phyloP scores from a whole-genome alignment of 2,329 filamentous ascomycete species.

The Zopfia rhizophila region DNA sequence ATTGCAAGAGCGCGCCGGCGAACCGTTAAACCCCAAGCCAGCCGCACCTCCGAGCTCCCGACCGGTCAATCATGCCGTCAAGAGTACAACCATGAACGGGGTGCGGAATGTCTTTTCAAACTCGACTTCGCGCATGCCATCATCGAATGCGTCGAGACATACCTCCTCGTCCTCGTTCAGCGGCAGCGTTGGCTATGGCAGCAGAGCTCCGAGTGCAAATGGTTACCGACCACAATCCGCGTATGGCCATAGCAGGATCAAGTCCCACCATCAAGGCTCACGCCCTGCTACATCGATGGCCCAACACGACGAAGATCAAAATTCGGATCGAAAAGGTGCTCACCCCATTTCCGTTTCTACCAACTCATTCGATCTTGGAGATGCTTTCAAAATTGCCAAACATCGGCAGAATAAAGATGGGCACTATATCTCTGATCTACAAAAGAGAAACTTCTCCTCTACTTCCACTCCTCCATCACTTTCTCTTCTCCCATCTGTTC shows the following conservation, averaged over 20 bases:
- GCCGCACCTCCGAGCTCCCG: conserved; percentile 56
- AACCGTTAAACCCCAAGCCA: conserved; percentile 56
- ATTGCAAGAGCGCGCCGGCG: conserved; percentile 59
- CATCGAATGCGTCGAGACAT: conserved; percentile 55
- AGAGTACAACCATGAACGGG: conserved; percentile 57
- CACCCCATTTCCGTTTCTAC: conserved; percentile 53
- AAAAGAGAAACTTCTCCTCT: conserved; percentile 22
- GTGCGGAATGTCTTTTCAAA: conserved; percentile 44
- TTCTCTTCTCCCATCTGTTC: conserved; percentile 37
- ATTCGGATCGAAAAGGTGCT: conserved; percentile 59
- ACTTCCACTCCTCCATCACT: conserved; percentile 29
- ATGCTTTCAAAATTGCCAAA: conserved; percentile 44
- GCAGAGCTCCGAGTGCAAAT: conserved; percentile 56
- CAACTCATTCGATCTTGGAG: conserved; percentile 32
- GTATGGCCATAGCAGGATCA: conserved; percentile 61
- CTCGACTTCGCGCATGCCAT: conserved; percentile 54
- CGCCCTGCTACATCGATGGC: conserved; percentile 53
- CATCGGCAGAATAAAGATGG: conserved; percentile 30
- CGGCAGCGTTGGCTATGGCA: conserved; percentile 66
- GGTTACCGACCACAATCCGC: conserved; percentile 60
- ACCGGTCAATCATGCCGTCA: conserved; percentile 54
- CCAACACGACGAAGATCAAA: conserved; percentile 54
- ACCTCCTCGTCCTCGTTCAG: conserved; percentile 62
- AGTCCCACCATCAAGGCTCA: conserved; percentile 55
- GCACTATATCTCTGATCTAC: conserved; percentile 26